Percentiles rank a stretch among this genome's conserved stretches.
Evolutionary conservation across 805 yeast species (phyloP).

Genomic region (Suhomyces tanzawaensis): DNA sequence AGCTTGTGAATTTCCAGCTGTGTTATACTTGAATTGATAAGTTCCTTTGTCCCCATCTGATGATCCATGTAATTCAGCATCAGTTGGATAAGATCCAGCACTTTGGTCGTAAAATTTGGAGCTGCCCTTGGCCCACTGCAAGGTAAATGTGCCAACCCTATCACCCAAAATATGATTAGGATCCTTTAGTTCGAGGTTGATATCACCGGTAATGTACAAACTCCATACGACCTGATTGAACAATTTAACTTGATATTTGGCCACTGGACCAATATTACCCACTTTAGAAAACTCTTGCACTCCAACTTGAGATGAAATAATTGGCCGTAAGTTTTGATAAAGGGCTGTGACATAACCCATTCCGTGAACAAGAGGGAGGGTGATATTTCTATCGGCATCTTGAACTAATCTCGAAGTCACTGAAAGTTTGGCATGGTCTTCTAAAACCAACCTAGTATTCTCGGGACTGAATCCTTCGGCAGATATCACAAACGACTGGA

Average conservation of each 20-base stretch:
- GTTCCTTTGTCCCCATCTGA: conserved; percentile 21
- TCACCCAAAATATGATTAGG: conserved; percentile 44
- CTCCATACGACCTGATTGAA: conserved; percentile 62
- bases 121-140: conserved; percentile 30
- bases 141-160: conserved; percentile 33
- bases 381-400: conserved; percentile 11
- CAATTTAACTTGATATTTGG: conserved; percentile 55
- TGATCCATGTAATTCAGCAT: conserved; percentile 39
- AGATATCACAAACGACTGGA: conserved; percentile 54
- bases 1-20: conserved; percentile 22
- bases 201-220: conserved; percentile 51
- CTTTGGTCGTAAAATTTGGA: conserved; percentile 48
- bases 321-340: conserved; percentile 19
- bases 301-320: conserved; percentile 62
- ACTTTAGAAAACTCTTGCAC: conserved; percentile 46
- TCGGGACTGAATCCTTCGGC: conserved; percentile 24
- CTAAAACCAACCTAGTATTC: conserved; percentile 19
- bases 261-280: conserved; percentile 26
- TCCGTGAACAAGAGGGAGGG: conserved; percentile 72
- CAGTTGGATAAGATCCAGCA: conserved; percentile 61
- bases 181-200: conserved; percentile 27
- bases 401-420: conserved; percentile 22
- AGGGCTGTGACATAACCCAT: conserved; percentile 75
- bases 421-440: conserved; percentile 31
- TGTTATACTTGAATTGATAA: conserved; percentile 29